These are phyloP conservation scores for Umbelopsis ramanniana DNA, from an alignment of 192 early-diverging fungal genomes.

Conservation along the genomic window DNA sequence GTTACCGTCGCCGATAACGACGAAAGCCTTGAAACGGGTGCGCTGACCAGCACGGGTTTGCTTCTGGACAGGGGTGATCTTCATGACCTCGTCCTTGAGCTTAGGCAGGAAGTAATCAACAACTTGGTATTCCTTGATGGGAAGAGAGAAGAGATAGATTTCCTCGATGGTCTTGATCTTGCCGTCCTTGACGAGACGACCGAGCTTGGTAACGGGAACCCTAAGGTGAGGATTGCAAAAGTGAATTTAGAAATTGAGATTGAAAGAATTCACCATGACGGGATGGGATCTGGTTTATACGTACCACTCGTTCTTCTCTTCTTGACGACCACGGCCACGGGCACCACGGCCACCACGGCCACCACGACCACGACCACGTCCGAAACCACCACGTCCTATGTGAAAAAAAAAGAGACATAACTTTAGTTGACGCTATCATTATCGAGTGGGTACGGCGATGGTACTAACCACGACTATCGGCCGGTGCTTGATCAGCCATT, in stretches of 20 bases:
- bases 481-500: conserved; percentile 80
- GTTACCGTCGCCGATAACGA: conserved; percentile 96
- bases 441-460: background rate
- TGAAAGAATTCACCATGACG: no score
- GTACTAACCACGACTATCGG: conserved; percentile 72
- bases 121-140: conserved; percentile 99
- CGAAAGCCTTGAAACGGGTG: conserved; percentile 99
- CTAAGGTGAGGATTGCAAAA: conserved; percentile 25
- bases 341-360: conserved; percentile 35
- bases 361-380: conserved; percentile 44
- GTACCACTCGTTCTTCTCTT: conserved; percentile 40
- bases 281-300: no score
- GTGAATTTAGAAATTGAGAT: no score
- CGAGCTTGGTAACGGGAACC: conserved; percentile 98
- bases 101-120: conserved; percentile 93
- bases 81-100: conserved; percentile 99
- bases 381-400: conserved; percentile 43
- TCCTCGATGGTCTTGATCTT: conserved; percentile 98
- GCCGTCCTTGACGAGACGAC: conserved; percentile 97
- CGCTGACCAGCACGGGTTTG: conserved; percentile 99
- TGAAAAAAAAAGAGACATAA: background rate
- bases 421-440: background rate
- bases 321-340: conserved; percentile 40
- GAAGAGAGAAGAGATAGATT: conserved; percentile 97
- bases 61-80: conserved; percentile 99